phyloP scores from a whole-genome alignment of 2,329 filamentous ascomycete genomes.

The Exophiala spinifera region DNA sequence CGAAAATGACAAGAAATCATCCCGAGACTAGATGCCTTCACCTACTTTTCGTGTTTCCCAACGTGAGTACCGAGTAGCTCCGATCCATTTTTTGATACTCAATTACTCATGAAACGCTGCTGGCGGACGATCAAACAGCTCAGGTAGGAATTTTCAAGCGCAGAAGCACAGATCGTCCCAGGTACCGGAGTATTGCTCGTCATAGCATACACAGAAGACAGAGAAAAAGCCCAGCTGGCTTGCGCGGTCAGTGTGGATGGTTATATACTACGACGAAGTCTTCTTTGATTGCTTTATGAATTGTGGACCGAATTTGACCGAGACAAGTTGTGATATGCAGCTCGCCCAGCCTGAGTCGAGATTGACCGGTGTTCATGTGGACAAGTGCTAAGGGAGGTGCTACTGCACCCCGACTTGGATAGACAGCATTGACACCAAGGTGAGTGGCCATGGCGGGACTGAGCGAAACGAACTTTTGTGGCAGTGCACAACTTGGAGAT shows the following conservation, averaged over 20 bases:
- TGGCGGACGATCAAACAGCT: not conserved
- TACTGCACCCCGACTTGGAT: not conserved
- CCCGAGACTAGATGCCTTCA: not conserved
- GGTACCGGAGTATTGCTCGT: not conserved
- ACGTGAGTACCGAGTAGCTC: not conserved
- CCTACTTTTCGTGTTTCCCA: not conserved
- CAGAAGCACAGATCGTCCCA: not conserved
- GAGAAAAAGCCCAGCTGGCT: not conserved
- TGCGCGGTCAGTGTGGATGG: not conserved
- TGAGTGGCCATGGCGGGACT: conserved; percentile 1
- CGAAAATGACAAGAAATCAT: not conserved
- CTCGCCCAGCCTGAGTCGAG: not conserved
- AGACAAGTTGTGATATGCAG: not conserved
- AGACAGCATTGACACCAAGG: not conserved
- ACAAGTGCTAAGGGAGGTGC: no score
- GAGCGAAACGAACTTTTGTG: conserved; percentile 16
- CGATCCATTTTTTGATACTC: not conserved
- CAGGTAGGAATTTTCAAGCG: not conserved
- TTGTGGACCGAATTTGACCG: not conserved
- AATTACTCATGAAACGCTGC: not conserved
- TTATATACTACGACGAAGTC: not conserved
- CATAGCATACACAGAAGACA: not conserved
- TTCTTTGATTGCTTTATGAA: not conserved
- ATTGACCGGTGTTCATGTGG: not conserved
- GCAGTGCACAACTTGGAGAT: conserved; percentile 16